Evolutionary conservation across 306 rosid genomes (phyloP).

Genomic region (Adenanthera pavonina): DNA sequence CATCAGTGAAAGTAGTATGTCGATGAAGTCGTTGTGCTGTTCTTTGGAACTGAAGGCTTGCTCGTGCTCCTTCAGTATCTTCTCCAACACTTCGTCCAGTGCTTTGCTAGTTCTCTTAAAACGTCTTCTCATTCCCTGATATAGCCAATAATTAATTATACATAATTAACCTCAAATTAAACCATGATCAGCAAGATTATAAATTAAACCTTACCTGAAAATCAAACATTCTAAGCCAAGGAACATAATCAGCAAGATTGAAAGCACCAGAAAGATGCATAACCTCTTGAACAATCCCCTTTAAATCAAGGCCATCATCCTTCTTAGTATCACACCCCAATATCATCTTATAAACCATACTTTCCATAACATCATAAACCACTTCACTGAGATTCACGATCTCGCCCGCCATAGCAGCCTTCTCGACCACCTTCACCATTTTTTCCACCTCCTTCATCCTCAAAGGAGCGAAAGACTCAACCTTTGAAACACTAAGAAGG

Average conservation of each 20-base stretch:
- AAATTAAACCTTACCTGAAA: background rate
- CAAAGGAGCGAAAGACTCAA: slow-evolving; percentile 7
- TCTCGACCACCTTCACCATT: background rate
- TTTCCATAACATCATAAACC: background rate
- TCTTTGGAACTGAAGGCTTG: background rate
- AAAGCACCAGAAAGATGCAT: background rate
- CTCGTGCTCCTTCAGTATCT: slow-evolving; percentile 8
- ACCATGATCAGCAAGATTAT: no score
- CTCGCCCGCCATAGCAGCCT: background rate
- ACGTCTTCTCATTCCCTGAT: slow-evolving; percentile 5
- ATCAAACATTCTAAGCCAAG: slow-evolving; percentile 17
- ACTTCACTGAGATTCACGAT: slow-evolving; percentile 8
- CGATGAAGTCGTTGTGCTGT: background rate
- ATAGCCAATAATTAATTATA: background rate
- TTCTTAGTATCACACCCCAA: background rate
- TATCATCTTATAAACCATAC: slow-evolving; percentile 12
- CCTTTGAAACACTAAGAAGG: slow-evolving; percentile 14
- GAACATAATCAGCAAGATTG: slow-evolving; percentile 26
- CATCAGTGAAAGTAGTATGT: slow-evolving; percentile 1
- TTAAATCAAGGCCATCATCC: background rate
- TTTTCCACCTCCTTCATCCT: slow-evolving; percentile 20
- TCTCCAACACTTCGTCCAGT: background rate
- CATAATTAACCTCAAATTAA: no score
- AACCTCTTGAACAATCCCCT: slow-evolving; percentile 13
- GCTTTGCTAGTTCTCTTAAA: slow-evolving; percentile 7